These are phyloP conservation scores for Boletus sensibilis DNA, from an alignment of 768 basidiomycete genomes.

Conservation along the genomic window DNA sequence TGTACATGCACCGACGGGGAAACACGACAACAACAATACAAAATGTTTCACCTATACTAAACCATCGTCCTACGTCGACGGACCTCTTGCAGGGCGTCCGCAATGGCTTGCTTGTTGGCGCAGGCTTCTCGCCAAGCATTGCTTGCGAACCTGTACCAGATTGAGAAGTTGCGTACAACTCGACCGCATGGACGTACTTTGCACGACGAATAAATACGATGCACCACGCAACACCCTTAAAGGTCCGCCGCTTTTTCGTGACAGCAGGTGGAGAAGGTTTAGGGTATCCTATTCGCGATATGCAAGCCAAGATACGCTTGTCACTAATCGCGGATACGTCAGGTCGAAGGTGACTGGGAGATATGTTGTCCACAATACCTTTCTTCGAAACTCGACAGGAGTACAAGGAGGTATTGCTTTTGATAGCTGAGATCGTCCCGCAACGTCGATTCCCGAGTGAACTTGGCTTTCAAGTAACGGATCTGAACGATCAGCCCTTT, in stretches of 20 bases:
- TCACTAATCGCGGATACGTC: conserved; percentile 44
- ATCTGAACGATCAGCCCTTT: conserved; percentile 91
- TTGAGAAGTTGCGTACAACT: conserved; percentile 7
- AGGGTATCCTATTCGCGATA: conserved; percentile 70
- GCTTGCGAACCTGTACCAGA: conserved; percentile 51
- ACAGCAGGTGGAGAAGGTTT: conserved; percentile 43
- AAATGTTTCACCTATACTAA: conserved; percentile 8
- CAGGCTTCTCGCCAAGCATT: conserved; percentile 63
- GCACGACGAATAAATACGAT: conserved; percentile 65
- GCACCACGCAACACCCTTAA: conserved; percentile 56
- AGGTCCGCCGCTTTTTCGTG: conserved; percentile 42
- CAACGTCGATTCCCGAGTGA: conserved; percentile 79
- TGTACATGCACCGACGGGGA: neutral
- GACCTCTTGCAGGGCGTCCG: conserved; percentile 69
- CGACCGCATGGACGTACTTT: conserved; percentile 45
- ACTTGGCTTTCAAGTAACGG: conserved; percentile 88
- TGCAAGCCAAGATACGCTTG: conserved; percentile 68
- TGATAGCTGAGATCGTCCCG: conserved; percentile 78
- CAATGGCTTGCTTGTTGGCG: conserved; percentile 57
- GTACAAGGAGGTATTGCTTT: conserved; percentile 79
- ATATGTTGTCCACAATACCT: conserved; percentile 44
- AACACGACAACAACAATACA: neutral
- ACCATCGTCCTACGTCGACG: conserved; percentile 46
- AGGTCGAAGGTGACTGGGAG: neutral
- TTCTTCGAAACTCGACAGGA: conserved; percentile 69